These are phyloP conservation scores for Hyaloscypha hepaticicola DNA, from an alignment of 495 filamentous ascomycete species.

Conservation along the genomic window DNA sequence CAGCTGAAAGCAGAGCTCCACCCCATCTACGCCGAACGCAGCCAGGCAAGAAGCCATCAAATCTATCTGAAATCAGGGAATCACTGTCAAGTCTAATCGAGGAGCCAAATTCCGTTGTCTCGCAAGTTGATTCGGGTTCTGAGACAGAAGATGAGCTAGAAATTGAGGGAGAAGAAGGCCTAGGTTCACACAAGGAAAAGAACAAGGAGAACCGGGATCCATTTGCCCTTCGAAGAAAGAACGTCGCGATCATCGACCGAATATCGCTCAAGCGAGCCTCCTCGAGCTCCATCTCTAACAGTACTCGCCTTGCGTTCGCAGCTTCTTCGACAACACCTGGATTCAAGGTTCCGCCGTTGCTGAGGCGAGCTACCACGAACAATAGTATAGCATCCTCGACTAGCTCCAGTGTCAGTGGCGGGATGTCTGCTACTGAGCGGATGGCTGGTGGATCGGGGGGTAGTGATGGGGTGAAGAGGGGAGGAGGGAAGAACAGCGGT, in stretches of 20 bases:
- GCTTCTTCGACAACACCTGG: constrained; percentile 41
- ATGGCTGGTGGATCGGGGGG: constrained; percentile 36
- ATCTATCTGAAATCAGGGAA: constrained; percentile 75
- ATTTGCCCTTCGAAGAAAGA: constrained; percentile 47
- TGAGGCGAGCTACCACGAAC: constrained; percentile 73
- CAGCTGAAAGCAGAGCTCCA: constrained; percentile 55
- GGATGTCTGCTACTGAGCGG: constrained; percentile 35
- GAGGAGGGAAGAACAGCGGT: constrained; percentile 64
- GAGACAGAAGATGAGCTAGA: constrained; percentile 34
- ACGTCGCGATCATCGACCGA: constrained; percentile 70
- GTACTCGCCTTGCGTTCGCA: constrained; percentile 62
- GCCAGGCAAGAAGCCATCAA: constrained; percentile 60
- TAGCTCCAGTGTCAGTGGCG: constrained; percentile 22
- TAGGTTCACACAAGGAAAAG: constrained; percentile 30
- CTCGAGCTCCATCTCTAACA: constrained; percentile 51
- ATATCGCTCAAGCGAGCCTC: constrained; percentile 70
- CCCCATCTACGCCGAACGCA: constrained; percentile 66
- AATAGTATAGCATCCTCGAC: constrained; percentile 43
- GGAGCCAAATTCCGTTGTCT: constrained; percentile 58
- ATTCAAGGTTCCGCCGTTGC: constrained; percentile 76
- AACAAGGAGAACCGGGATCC: constrained; percentile 35
- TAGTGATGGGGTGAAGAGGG: constrained; percentile 38
- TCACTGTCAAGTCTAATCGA: constrained; percentile 81
- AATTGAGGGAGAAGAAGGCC: constrained; percentile 44
- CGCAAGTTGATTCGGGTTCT: constrained; percentile 36